Evolutionary conservation across 2,329 filamentous ascomycete species (phyloP).

Genomic region (Remersonia thermophila): DNA sequence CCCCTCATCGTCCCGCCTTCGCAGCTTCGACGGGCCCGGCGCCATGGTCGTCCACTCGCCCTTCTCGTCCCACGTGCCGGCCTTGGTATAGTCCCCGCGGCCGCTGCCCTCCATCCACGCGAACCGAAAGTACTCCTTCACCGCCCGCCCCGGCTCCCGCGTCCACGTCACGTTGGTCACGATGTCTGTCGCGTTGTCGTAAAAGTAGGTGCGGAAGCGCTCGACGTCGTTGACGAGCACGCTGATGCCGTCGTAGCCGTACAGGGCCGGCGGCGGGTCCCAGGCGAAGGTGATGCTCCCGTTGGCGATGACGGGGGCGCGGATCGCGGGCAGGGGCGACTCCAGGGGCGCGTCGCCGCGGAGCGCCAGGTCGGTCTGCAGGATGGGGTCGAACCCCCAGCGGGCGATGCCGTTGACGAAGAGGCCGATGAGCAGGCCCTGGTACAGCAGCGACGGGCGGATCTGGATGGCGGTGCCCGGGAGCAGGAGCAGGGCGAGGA

Average conservation of each 20-base stretch:
- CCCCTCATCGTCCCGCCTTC: constrained; percentile 13
- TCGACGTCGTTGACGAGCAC: constrained; percentile 80
- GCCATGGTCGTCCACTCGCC: constrained; percentile 56
- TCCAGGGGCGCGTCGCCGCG: constrained; percentile 54
- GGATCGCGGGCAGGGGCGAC: constrained; percentile 45
- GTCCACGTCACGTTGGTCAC: constrained; percentile 45
- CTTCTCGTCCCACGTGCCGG: constrained; percentile 54
- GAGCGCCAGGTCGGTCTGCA: constrained; percentile 68
- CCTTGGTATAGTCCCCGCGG: constrained; percentile 61
- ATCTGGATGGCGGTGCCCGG: constrained; percentile 85
- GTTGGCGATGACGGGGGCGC: constrained; percentile 34
- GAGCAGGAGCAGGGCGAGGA: constrained; percentile 73
- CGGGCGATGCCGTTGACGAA: constrained; percentile 90
- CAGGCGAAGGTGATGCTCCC: constrained; percentile 51
- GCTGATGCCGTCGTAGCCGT: constrained; percentile 60
- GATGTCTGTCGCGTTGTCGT: constrained; percentile 33
- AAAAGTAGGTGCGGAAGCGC: constrained; percentile 60
- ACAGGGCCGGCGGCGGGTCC: constrained; percentile 33
- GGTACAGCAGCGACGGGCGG: constrained; percentile 70
- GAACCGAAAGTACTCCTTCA: constrained; percentile 66
- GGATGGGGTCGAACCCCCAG: constrained; percentile 83
- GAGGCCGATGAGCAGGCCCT: constrained; percentile 77
- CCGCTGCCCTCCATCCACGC: constrained; percentile 55
- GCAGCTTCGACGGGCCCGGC: constrained; percentile 44
- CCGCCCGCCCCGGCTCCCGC: constrained; percentile 30